Evolutionary conservation across 768 basidiomycete genomes (phyloP).

Genomic region (Vararia minispora): DNA sequence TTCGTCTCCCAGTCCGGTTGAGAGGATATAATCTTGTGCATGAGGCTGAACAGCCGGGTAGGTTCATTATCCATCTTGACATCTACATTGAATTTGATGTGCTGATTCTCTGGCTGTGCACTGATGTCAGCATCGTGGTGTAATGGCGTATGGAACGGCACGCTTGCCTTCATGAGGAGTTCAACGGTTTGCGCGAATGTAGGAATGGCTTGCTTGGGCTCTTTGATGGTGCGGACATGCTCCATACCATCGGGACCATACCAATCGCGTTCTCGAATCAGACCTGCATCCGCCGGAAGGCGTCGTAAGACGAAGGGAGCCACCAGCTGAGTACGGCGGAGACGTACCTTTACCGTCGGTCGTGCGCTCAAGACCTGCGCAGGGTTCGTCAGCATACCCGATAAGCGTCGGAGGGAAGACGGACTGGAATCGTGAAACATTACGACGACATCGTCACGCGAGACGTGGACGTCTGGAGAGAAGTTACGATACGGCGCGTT

Average conservation of each 20-base stretch:
- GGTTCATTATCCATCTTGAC: conserved; percentile 93
- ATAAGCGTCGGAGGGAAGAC: conserved; percentile 7
- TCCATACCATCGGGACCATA: conserved; percentile 45
- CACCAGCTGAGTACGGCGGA: too few relatives aligned
- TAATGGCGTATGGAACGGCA: conserved; percentile 8
- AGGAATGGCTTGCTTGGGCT: conserved; percentile 82
- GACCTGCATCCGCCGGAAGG: conserved; percentile 33
- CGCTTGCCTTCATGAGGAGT: conserved; percentile 59
- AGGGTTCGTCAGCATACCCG: background rate
- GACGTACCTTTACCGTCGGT: conserved; percentile 60
- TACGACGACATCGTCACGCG: conserved; percentile 73
- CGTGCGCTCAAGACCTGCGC: conserved; percentile 60
- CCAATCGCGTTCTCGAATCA: conserved; percentile 42
- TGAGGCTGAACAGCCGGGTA: conserved; percentile 67
- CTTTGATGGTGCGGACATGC: conserved; percentile 67
- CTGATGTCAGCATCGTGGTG: too few relatives aligned
- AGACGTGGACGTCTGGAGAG: conserved; percentile 87
- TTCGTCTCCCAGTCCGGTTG: conserved; percentile 62
- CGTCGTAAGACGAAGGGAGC: too few relatives aligned
- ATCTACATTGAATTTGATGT: conserved; percentile 79
- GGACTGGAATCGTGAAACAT: conserved; percentile 94
- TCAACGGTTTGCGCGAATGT: conserved; percentile 79
- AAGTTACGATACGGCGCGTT: conserved; percentile 39
- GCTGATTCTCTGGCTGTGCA: conserved; percentile 68
- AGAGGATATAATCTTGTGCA: conserved; percentile 54